Conservation (phyloP, 1,139 yeast species). For the Suhomyces atakaporum region DNA sequence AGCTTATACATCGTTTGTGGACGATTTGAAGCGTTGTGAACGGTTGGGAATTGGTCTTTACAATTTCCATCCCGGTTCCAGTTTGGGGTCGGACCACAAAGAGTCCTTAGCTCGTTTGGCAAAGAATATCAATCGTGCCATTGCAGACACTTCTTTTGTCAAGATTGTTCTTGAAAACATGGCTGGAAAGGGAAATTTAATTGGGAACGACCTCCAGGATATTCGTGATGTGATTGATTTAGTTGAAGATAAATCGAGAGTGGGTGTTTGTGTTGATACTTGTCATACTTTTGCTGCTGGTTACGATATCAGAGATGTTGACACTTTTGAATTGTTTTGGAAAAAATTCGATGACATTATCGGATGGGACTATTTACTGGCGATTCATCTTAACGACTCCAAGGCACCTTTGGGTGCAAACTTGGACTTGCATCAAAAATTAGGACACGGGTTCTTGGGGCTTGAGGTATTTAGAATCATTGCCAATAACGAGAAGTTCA, state of each 20-base stretch:
- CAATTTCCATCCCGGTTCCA: conserved; percentile 95
- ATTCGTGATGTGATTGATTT: conserved; percentile 69
- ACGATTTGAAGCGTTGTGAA: conserved; percentile 87
- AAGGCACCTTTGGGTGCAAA: conserved; percentile 91
- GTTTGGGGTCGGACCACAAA: conserved; percentile 69
- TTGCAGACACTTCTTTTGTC: conserved; percentile 70
- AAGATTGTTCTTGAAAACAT: conserved; percentile 91
- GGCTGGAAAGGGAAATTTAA: conserved; percentile 95
- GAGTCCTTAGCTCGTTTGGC: conserved; percentile 72
- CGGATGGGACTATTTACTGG: conserved; percentile 74
- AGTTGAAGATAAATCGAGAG: conserved; percentile 74
- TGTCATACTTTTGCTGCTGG: conserved; percentile 98
- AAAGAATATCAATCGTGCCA: conserved; percentile 74
- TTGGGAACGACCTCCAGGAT: conserved; percentile 82
- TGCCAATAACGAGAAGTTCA: conserved; percentile 66
- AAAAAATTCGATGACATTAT: conserved; percentile 65
- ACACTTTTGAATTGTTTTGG: conserved; percentile 68
- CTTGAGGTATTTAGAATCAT: conserved; percentile 77
- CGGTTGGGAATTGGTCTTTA: conserved; percentile 79
- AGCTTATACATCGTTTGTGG: conserved; percentile 78
- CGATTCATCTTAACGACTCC: conserved; percentile 90
- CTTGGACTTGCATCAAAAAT: conserved; percentile 85
- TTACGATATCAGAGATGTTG: conserved; percentile 71
- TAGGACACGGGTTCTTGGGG: conserved; percentile 89
- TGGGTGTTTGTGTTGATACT: conserved; percentile 94